A percentile compares a stretch with the other conserved stretches of the same genome.
phyloP scores from a whole-genome alignment of 2,329 filamentous ascomycete genomes.

The Colletotrichum liriopes region DNA sequence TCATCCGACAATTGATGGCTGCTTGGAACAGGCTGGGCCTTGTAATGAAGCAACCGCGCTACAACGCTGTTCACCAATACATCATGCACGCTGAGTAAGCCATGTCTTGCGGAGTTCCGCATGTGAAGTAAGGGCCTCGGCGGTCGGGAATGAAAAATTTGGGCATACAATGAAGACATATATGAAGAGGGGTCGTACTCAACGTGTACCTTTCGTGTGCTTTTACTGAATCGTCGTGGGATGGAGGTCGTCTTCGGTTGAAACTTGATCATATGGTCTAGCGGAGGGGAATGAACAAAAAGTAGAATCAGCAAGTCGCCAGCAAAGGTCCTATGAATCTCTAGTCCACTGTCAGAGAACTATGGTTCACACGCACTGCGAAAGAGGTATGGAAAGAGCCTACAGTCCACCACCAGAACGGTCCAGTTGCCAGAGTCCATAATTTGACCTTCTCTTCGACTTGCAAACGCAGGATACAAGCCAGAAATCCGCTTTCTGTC shows the following conservation, averaged over 20 bases:
- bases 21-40: background rate
- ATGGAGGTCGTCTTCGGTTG: background rate
- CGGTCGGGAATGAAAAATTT: background rate
- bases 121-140: background rate
- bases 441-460: too few relatives aligned
- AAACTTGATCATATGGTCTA: too few relatives aligned
- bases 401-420: background rate
- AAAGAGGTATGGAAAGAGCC: too few relatives aligned
- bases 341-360: background rate
- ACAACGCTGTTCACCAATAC: background rate
- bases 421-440: background rate
- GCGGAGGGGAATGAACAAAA: background rate
- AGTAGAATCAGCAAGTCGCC: background rate
- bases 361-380: background rate
- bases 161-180: too few relatives aligned
- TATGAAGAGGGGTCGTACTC: too few relatives aligned
- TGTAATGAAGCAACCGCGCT: background rate
- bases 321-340: background rate
- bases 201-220: background rate
- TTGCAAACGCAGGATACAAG: background rate
- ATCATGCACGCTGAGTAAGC: conserved; percentile 20
- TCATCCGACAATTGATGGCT: background rate
- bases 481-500: background rate
- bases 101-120: conserved; percentile 28
- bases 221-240: too few relatives aligned